Base-by-base conservation (phyloP, 2,329 filamentous ascomycete species). In the Hymenoscyphus albidus region DNA sequence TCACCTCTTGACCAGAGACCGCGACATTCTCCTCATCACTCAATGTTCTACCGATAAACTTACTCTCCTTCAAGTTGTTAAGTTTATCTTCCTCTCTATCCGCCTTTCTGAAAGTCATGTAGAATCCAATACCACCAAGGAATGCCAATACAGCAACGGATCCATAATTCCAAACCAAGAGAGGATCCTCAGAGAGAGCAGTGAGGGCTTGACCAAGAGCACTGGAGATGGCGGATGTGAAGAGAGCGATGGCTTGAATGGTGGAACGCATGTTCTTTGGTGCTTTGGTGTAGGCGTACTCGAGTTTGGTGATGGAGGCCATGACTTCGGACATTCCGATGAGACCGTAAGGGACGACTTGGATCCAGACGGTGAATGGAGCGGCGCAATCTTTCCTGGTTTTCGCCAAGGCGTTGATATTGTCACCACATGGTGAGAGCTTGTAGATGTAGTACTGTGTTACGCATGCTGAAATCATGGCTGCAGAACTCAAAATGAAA, bases 211-310 rank as follows among this genome's bases (percentile, higher is more conserved):
- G 39, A 27, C 62, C 78, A 9, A 82, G 70, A 3, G 84, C 84
- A 42, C 80, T 80, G 9, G 82, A 83, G 64, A 87, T 77, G 0
- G 85, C 84, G 63, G 81, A 84, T 71, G 83, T 86, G 67, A 87
- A 80, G 9, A 87, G 76, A 70, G 80, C 84, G 65, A 87, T 77
- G 0, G 84, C 80, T 71, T 84, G 80, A 35, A 87, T 82, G 14
- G 84, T 85, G 0, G 83, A 85, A 74, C 87, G 85, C 87, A 91
- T 90, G 74, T 81, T 85, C 54, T 83, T 82, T 1, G 88, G 88
- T 0, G 89, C 88, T 76, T 91, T 90, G 72, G 87, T 90, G 77
- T 87, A 91, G 18, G 88, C 88, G 69, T 91, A 91, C 74, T 92
- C 89, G 12, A 90, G 82, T 66, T 85, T 85, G 0, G 88, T 89